A percentile compares a stretch with the other conserved stretches of the same genome.
These are phyloP conservation scores for Areca catechu DNA, from an alignment of 176 grass and related monocot species.

Conservation along the genomic window DNA sequence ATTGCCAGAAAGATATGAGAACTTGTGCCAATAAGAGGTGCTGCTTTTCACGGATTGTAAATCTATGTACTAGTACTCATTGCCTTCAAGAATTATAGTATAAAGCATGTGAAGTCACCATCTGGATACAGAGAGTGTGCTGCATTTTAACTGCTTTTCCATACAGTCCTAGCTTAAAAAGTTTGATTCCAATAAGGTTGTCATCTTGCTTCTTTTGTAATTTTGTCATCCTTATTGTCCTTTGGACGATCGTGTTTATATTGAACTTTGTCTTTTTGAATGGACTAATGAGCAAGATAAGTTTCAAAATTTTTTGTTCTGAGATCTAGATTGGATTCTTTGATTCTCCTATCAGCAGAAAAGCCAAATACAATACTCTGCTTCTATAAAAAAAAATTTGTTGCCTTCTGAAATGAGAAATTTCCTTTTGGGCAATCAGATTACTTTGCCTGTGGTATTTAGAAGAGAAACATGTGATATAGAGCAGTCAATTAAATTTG, in stretches of 20 bases:
- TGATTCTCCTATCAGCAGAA: constrained; percentile 68
- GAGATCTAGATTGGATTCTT: constrained; percentile 92
- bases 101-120: neutral
- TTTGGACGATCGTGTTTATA: too few species aligned
- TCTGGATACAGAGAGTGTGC: neutral
- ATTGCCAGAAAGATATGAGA: too few species aligned
- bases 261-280: constrained; percentile 2
- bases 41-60: too few species aligned
- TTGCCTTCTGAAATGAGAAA: constrained; percentile 2
- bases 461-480: neutral
- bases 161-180: neutral
- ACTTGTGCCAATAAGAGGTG: too few species aligned
- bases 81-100: neutral
- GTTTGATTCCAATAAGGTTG: neutral
- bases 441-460: neutral
- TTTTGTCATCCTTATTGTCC: neutral
- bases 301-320: constrained; percentile 19
- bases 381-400: constrained; percentile 28
- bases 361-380: constrained; percentile 59
- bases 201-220: constrained; percentile 13
- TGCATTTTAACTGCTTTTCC: neutral
- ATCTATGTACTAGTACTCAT: too few species aligned
- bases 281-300: constrained; percentile 19
- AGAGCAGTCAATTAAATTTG: neutral
- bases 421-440: neutral